These are phyloP conservation scores for Coniochaeta prunicola DNA, from an alignment of 2,329 filamentous ascomycete species.

Conservation along the genomic window DNA sequence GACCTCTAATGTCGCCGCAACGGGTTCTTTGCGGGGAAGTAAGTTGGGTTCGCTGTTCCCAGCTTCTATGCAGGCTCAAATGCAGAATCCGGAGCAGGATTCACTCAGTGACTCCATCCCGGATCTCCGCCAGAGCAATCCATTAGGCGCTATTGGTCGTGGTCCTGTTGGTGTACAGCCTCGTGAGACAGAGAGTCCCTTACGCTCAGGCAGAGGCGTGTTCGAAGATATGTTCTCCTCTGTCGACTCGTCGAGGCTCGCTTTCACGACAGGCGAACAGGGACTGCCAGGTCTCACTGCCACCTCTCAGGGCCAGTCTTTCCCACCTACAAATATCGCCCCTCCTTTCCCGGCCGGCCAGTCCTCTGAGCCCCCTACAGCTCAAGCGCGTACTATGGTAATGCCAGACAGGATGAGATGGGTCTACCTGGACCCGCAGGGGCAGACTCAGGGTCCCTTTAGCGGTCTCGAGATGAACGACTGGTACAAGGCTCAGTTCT, in stretches of 20 bases:
- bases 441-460: conserved; percentile 87
- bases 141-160: conserved; percentile 61
- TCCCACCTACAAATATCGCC: conserved; percentile 18
- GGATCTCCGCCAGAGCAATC: conserved; percentile 53
- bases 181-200: conserved; percentile 53
- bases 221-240: conserved; percentile 49
- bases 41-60: conserved; percentile 87
- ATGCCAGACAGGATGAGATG: conserved; percentile 99
- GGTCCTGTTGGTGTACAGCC: conserved; percentile 45
- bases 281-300: conserved; percentile 24
- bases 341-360: conserved; percentile 25
- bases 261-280: conserved; percentile 31
- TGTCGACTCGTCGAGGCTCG: conserved; percentile 23
- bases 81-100: conserved; percentile 66
- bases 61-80: conserved; percentile 81
- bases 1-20: conserved; percentile 40
- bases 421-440: conserved; percentile 95
- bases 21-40: conserved; percentile 68
- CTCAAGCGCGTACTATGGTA: conserved; percentile 83
- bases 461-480: conserved; percentile 98
- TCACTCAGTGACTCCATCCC: conserved; percentile 47
- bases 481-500: conserved; percentile 99
- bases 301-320: conserved; percentile 23
- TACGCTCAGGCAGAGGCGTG: conserved; percentile 44
- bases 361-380: conserved; percentile 45